Percentiles rank a stretch among this genome's conserved stretches.
These are phyloP conservation scores for Solanum bulbocastanum DNA, from an alignment of 257 asterid genomes.

Conservation along the genomic window DNA sequence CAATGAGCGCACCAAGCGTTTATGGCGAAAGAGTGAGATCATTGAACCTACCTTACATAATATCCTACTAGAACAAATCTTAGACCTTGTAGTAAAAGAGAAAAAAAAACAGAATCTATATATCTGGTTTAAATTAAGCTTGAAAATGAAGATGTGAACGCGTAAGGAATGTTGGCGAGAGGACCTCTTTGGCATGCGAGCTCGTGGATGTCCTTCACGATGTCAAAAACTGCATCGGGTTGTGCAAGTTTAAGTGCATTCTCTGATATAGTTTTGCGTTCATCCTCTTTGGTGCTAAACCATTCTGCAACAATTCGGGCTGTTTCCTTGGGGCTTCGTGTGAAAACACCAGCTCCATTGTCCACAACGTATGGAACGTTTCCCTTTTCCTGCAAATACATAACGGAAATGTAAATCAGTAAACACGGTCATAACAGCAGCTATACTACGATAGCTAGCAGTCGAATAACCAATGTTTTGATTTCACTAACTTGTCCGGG, in stretches of 20 bases:
- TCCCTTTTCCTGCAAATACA: constrained; percentile 68
- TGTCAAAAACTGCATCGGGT: constrained; percentile 89
- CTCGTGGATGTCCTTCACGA: constrained; percentile 88
- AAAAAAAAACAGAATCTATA: neutral
- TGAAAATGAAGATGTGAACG: constrained; percentile 73
- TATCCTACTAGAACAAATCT: constrained; percentile 9
- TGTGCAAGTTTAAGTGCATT: constrained; percentile 73
- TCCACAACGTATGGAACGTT: constrained; percentile 88
- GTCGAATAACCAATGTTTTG: neutral
- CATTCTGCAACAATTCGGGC: constrained; percentile 69
- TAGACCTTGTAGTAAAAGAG: constrained; percentile 1
- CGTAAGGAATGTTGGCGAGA: constrained; percentile 55
- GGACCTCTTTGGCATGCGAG: constrained; percentile 81
- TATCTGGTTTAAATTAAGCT: constrained; percentile 40
- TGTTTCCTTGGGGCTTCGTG: constrained; percentile 66
- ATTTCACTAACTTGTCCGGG: constrained; percentile 78
- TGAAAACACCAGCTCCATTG: constrained; percentile 86
- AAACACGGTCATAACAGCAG: neutral
- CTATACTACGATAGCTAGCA: neutral
- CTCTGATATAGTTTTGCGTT: constrained; percentile 59
- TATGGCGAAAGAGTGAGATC: constrained; percentile 25
- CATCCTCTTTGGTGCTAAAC: constrained; percentile 80
- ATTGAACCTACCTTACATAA: constrained; percentile 25
- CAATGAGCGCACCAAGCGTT: neutral
- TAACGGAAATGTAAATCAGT: neutral